Evolutionary conservation across 163 green algal genomes (phyloP).

Genomic region (Coccomyxa subellipsoidea): DNA sequence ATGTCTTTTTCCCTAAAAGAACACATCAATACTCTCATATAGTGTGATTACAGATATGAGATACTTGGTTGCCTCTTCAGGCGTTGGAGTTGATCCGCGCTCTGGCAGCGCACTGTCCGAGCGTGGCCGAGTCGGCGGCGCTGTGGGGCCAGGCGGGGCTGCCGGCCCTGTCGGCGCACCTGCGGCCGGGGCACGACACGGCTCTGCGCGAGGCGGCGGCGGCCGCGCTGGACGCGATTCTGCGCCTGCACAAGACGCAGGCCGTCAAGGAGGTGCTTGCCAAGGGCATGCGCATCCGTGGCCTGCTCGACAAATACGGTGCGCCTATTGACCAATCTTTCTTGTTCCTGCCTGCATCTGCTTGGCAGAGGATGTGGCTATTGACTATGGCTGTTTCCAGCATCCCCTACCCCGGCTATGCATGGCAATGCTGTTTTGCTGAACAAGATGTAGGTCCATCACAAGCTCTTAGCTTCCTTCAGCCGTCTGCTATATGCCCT

Average conservation of each 20-base stretch:
- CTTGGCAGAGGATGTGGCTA: too few species aligned
- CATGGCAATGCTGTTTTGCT: neutral
- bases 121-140: constrained; percentile 1
- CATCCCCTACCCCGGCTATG: too few species aligned
- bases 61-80: neutral
- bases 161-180: neutral
- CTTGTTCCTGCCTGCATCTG: neutral
- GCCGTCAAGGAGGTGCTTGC: constrained; percentile 1
- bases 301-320: constrained; percentile 1
- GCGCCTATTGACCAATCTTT: too few species aligned
- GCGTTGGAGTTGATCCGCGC: constrained; percentile 1
- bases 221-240: neutral
- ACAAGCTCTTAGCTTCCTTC: neutral
- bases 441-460: too few species aligned
- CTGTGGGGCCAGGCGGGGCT: constrained; percentile 6
- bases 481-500: too few species aligned
- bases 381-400: too few species aligned
- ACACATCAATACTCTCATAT: too few species aligned
- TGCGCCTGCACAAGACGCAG: constrained; percentile 8
- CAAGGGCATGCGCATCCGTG: constrained; percentile 9
- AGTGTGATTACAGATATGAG: too few species aligned
- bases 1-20: too few species aligned
- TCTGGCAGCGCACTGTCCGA: neutral
- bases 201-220: neutral
- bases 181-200: neutral